Evolutionary conservation across 176 grass and related monocot genomes (phyloP).

Genomic region (Areca catechu): DNA sequence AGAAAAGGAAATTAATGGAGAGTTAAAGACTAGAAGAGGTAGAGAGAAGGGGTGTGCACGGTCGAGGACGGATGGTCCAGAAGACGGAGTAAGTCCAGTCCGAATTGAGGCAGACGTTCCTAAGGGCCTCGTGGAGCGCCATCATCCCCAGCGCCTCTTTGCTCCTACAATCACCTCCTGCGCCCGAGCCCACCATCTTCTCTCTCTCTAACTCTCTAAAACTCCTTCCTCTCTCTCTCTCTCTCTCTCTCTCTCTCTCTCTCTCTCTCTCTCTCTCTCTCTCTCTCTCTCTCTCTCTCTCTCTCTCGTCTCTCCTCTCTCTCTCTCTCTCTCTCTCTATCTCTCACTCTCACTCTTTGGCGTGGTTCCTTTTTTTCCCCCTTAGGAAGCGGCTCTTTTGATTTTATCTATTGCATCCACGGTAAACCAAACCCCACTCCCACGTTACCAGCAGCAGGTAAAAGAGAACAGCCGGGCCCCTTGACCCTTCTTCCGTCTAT

Average conservation of each 20-base stretch:
- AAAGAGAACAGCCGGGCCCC: not conserved
- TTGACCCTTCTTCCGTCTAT: not conserved
- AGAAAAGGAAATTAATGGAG: not conserved
- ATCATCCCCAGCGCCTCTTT: constrained; percentile 96
- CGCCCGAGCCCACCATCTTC: constrained; percentile 67
- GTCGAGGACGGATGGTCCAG: constrained; percentile 99
- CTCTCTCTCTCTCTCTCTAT: not conserved
- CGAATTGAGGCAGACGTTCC: constrained; percentile 89
- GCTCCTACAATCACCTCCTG: constrained; percentile 35
- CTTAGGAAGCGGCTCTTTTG: not conserved
- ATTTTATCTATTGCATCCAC: not conserved
- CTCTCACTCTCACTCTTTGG: constrained; percentile 19
- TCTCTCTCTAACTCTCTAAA: not conserved
- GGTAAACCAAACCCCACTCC: not conserved
- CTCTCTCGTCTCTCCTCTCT: too few relatives aligned
- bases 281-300: too few relatives aligned
- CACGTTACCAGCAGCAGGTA: not conserved
- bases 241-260: too few relatives aligned
- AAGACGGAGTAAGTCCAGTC: constrained; percentile 99
- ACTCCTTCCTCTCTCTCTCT: too few relatives aligned
- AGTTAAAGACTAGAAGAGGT: not conserved
- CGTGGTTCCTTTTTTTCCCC: constrained; percentile 22
- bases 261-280: too few relatives aligned
- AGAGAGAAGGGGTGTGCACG: constrained; percentile 25
- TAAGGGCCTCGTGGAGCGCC: constrained; percentile 89